These are phyloP conservation scores for Salicornia ramosissima DNA, from an alignment of 148 eudicot species.

Conservation along the genomic window DNA sequence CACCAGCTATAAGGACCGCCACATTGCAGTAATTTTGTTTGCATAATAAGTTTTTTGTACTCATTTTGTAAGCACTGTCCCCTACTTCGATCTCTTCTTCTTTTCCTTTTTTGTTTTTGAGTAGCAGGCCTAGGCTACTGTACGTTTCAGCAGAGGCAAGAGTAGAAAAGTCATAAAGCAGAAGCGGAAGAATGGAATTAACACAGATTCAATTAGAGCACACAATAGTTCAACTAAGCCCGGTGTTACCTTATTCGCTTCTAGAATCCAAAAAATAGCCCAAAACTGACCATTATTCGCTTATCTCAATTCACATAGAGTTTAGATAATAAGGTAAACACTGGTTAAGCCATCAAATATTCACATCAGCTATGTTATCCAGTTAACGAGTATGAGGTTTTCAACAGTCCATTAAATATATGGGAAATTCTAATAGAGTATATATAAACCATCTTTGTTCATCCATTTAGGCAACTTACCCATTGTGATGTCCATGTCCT, in stretches of 20 bases:
- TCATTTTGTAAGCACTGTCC: no score
- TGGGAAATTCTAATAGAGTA: background rate
- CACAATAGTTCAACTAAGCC: background rate
- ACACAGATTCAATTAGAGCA: background rate
- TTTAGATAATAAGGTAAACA: no score
- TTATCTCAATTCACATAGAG: no score
- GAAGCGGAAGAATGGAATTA: background rate
- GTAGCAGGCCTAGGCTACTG: no score
- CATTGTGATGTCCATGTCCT: slow-evolving; percentile 95
- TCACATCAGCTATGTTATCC: background rate
- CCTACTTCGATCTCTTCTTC: no score
- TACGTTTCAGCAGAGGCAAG: background rate
- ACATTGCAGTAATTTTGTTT: background rate
- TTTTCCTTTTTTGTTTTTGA: no score
- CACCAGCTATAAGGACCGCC: background rate
- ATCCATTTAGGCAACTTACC: slow-evolving; percentile 40
- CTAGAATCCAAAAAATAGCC: no score
- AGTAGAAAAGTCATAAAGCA: background rate
- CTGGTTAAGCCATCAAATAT: no score
- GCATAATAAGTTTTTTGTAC: background rate
- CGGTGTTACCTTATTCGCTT: no score
- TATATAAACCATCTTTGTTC: background rate
- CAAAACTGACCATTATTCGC: no score
- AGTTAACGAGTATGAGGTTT: background rate
- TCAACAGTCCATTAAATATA: background rate